Base-by-base conservation (phyloP, 495 filamentous ascomycete species). In the Aeminium ludgeri region DNA sequence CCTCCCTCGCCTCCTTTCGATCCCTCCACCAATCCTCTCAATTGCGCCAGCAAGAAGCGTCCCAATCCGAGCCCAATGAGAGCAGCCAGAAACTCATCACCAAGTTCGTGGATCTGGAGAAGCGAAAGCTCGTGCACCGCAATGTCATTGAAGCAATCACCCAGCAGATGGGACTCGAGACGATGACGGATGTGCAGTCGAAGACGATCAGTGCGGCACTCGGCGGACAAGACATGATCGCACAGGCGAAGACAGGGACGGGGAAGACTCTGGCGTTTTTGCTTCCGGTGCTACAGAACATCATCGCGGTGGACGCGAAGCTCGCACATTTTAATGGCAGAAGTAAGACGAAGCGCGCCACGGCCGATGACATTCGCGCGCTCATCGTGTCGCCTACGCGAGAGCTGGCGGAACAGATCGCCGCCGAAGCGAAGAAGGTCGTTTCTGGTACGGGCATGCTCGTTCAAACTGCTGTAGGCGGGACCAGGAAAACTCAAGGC, bases 371-470 rank as follows among this genome's bases (percentile, higher is more conserved):
- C 55, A 85, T 95, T 45, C 76, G 85, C 41, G 78, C 82, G 19
- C 75, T 97, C 32, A 76, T 97, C 54, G 74, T 97, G 45, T 96
- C 91, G 0, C 89, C 89, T 7, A 97, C 89, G 15, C 74, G 89
- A 43, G 89, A 97, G 61, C 68, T 97, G 46, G 89, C 89, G 3
- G 83, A 93, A 57, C 89, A 97, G 62, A 96, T 97, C 49, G 81
- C 78, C 10, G 72, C 61, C 0, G 89, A 97, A 55, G 86, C 89
- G 2, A 60, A 46, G 32, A 87, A 76, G 55, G 54, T 95, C n/a
- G 68, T 70, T 3, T 31, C 30, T 6, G 62, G 67, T 39, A 91
- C 82, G 0, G 72, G 74, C 6, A 57, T 97, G 25, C 59, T 77
- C 15, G 78, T 92, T 18, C 85, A 93, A 59, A 72, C 73, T 30